These are phyloP conservation scores for Jimgerdemannia lactiflua DNA, from an alignment of 192 early-diverging fungal genomes.

Conservation along the genomic window DNA sequence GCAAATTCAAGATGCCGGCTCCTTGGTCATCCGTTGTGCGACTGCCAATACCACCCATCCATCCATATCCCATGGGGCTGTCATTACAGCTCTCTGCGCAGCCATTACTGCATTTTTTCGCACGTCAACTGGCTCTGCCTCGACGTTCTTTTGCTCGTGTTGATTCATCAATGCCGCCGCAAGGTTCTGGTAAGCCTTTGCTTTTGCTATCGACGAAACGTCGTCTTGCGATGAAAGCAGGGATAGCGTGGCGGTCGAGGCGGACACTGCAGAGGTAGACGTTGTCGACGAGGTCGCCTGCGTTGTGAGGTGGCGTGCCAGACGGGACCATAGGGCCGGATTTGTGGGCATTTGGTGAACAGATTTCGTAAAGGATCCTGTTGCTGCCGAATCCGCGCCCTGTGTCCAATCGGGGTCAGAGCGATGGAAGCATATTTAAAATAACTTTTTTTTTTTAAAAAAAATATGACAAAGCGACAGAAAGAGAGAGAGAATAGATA, in stretches of 20 bases:
- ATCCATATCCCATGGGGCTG: constrained; percentile 42
- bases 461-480: neutral
- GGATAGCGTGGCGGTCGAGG: constrained; percentile 27
- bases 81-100: constrained; percentile 39
- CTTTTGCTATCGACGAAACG: constrained; percentile 24
- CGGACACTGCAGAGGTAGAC: constrained; percentile 16
- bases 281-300: neutral
- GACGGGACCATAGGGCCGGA: constrained; percentile 30
- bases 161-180: constrained; percentile 34
- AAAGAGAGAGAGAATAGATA: neutral
- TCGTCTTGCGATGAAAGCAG: constrained; percentile 18
- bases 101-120: constrained; percentile 11
- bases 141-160: constrained; percentile 21
- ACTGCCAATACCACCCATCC: constrained; percentile 39
- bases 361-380: constrained; percentile 32
- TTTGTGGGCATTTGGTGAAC: constrained; percentile 40
- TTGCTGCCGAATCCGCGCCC: constrained; percentile 20
- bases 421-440: no score
- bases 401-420: neutral
- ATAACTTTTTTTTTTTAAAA: neutral
- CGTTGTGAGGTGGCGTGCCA: constrained; percentile 33
- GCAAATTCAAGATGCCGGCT: neutral
- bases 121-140: constrained; percentile 5
- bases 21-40: constrained; percentile 3
- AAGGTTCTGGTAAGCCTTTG: constrained; percentile 32